These are phyloP conservation scores for Senecio squalidus DNA, from an alignment of 140 eudicot genomes.

Conservation along the genomic window DNA sequence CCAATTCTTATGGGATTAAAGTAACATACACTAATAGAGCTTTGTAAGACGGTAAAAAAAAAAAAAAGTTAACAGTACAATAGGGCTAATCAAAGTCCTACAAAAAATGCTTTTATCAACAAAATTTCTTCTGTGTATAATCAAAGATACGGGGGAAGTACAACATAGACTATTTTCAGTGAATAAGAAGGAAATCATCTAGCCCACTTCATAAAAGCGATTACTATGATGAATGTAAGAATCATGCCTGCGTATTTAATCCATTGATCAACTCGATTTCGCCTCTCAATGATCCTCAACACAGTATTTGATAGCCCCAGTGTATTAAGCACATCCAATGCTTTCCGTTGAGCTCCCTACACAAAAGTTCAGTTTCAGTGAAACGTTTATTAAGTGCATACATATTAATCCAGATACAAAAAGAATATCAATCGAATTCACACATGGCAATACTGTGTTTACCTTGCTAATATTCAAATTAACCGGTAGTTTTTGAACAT, in stretches of 20 bases:
- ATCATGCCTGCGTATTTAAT: slow-evolving; percentile 90
- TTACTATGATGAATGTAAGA: slow-evolving; percentile 59
- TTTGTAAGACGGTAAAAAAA: too few relatives aligned
- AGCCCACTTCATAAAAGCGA: slow-evolving; percentile 85
- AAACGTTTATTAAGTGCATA: not conserved
- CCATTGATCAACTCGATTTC: slow-evolving; percentile 86
- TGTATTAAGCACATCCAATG: slow-evolving; percentile 82
- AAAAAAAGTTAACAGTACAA: not conserved
- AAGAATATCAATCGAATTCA: not conserved
- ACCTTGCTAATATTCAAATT: not conserved
- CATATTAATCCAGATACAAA: not conserved
- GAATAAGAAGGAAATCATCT: slow-evolving; percentile 30
- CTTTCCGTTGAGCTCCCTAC: slow-evolving; percentile 96
- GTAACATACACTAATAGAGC: not conserved
- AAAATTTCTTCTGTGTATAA: slow-evolving; percentile 3
- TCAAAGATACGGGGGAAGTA: not conserved
- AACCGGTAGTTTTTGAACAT: not conserved
- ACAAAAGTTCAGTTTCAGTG: slow-evolving; percentile 13
- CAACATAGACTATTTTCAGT: slow-evolving; percentile 25
- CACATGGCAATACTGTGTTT: not conserved
- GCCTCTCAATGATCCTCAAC: slow-evolving; percentile 79
- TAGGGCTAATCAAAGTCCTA: not conserved
- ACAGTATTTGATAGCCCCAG: slow-evolving; percentile 85
- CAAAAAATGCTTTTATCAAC: slow-evolving; percentile 13
- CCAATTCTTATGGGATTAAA: too few relatives aligned